Conservation (phyloP, 345 rosid species). For the Turnera subulata region DNA sequence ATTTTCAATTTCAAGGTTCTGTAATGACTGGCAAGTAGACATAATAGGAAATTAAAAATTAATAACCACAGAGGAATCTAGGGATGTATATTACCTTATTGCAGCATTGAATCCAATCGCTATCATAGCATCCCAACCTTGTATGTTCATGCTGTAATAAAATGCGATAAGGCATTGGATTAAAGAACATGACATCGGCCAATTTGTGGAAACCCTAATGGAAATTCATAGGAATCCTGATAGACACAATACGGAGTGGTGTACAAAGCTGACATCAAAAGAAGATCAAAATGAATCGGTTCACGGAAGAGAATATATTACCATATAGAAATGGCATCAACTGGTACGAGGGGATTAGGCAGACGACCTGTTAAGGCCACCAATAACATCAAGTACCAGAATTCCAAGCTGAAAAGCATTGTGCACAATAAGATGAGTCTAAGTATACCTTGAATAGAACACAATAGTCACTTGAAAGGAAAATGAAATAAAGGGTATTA, state of each 20-base stretch:
- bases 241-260: background rate
- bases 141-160: slow-evolving; percentile 55
- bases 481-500: slow-evolving; percentile 10
- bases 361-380: slow-evolving; percentile 74
- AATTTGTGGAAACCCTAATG: too few relatives aligned
- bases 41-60: background rate
- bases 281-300: background rate
- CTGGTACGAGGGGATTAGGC: slow-evolving; percentile 68
- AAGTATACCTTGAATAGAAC: too few relatives aligned
- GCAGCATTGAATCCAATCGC: slow-evolving; percentile 74
- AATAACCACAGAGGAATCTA: background rate
- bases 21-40: too few relatives aligned
- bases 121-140: slow-evolving; percentile 56
- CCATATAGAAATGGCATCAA: slow-evolving; percentile 93
- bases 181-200: too few relatives aligned
- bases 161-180: background rate
- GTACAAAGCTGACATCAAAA: background rate
- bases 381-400: slow-evolving; percentile 85
- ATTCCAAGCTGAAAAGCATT: slow-evolving; percentile 67
- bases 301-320: slow-evolving; percentile 12
- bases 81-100: slow-evolving; percentile 41
- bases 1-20: too few relatives aligned
- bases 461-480: too few relatives aligned
- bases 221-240: background rate
- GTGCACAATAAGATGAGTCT: background rate